These are phyloP conservation scores for Phyllosticta citrichinensis DNA, from an alignment of 2,329 filamentous ascomycete species.

Conservation along the genomic window DNA sequence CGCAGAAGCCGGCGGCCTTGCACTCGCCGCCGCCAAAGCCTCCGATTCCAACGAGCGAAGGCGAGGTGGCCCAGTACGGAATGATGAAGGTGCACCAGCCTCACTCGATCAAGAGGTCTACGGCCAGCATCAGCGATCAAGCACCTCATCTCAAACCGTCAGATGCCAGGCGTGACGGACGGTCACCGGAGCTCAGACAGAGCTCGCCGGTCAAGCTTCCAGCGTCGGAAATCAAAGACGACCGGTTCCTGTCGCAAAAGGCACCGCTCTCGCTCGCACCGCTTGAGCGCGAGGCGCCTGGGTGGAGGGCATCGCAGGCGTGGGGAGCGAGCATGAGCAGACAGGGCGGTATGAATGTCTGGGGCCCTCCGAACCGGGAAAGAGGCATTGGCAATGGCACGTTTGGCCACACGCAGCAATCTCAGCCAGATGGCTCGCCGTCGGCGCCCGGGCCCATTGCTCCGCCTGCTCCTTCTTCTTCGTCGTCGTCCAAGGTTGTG, in stretches of 20 bases:
- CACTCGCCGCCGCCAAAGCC: slow-evolving; percentile 43
- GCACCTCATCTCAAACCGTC: not conserved
- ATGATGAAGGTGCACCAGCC: slow-evolving; percentile 53
- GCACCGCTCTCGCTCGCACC: slow-evolving; percentile 23
- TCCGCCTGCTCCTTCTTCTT: slow-evolving; percentile 15
- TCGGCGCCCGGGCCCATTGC: slow-evolving; percentile 22
- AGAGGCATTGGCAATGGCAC: slow-evolving; percentile 68
- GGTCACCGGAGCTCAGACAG: slow-evolving; percentile 5
- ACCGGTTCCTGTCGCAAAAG: not conserved
- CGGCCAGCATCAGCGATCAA: not conserved
- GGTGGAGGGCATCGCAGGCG: slow-evolving; percentile 19
- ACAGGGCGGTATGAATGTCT: slow-evolving; percentile 45
- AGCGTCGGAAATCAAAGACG: not conserved
- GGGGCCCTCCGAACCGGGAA: slow-evolving; percentile 60
- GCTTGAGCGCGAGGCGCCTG: slow-evolving; percentile 34
- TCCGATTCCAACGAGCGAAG: slow-evolving; percentile 46
- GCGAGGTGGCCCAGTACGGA: slow-evolving; percentile 49
- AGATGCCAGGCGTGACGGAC: not conserved
- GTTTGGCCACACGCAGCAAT: slow-evolving; percentile 47
- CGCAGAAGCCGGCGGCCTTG: slow-evolving; percentile 24
- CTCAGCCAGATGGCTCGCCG: slow-evolving; percentile 4
- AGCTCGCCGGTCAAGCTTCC: slow-evolving; percentile 1
- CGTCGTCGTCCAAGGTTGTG: not conserved
- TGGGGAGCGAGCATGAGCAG: slow-evolving; percentile 3
- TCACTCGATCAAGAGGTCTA: slow-evolving; percentile 36